These are phyloP conservation scores for Russula foetens DNA, from an alignment of 768 basidiomycete species.

Conservation along the genomic window DNA sequence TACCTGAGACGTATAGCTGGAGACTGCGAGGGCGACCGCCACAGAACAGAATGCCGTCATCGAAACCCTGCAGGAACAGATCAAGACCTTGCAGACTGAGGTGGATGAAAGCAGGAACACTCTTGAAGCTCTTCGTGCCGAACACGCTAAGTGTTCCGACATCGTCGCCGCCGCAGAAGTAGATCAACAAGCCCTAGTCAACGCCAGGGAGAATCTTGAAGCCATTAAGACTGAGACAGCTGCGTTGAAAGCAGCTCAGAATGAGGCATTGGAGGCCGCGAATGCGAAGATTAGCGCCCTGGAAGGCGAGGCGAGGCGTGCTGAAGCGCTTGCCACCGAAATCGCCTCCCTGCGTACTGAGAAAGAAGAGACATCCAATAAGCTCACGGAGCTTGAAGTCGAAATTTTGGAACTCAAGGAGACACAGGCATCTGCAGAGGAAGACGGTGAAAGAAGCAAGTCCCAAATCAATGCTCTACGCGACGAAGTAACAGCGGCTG, in stretches of 20 bases:
- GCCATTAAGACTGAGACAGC: conserved; percentile 45
- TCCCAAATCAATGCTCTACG: conserved; percentile 44
- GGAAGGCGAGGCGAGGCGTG: conserved; percentile 38
- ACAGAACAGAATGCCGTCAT: conserved; percentile 39
- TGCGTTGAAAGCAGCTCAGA: conserved; percentile 42
- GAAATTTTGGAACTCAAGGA: conserved; percentile 76
- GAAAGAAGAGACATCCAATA: conserved; percentile 61
- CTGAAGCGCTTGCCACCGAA: conserved; percentile 39
- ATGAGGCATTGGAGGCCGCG: conserved; percentile 40
- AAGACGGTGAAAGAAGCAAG: conserved; percentile 41
- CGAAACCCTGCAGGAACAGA: conserved; percentile 40
- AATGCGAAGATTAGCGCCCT: conserved; percentile 38
- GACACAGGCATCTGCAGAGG: conserved; percentile 54
- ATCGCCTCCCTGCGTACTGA: conserved; percentile 48
- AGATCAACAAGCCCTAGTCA: conserved; percentile 56
- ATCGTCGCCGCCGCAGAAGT: conserved; percentile 43
- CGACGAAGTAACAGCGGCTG: conserved; percentile 42
- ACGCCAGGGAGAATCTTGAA: conserved; percentile 55
- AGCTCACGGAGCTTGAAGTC: conserved; percentile 74
- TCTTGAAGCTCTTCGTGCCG: conserved; percentile 41
- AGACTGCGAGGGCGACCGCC: conserved; percentile 35
- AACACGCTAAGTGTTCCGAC: conserved; percentile 36
- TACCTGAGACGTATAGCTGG: conserved; percentile 36
- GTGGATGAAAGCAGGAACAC: conserved; percentile 43
- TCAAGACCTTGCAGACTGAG: conserved; percentile 44